Base-by-base conservation (phyloP, 164 flowering plant genomes). In the Vitis rupestris region DNA sequence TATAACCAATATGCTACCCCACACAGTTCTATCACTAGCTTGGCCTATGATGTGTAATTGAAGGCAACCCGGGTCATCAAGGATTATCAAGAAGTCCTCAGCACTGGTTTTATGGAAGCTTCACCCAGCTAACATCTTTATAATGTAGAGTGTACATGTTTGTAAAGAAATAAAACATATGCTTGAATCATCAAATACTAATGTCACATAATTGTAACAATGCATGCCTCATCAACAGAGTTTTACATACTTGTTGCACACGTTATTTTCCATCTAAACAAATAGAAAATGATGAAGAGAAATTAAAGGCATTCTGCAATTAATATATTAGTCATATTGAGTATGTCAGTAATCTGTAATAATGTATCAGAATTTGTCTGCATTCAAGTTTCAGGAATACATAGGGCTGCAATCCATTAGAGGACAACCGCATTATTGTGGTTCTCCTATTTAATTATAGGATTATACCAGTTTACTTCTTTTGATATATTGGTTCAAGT, bases 401-500 rank as follows among this genome's bases (percentile, higher is more conserved):
- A 61, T 53, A 13, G 7, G 44, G 44, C 65, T 47, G 23, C n/a
- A 63, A 50, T 17, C 37, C 51, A 44, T 62, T 60, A 62, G 17
- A 53, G 52, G 74, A 76, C 75, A 76, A 59, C 66, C 63, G 50
- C 74, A 80, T 80, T 69, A 80, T 80, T 80, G 73, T 48, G 16
- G 72, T 70, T 76, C 74, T 76, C 77, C 44, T 72, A 67, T 79
- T 64, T 71, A 64, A 64, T 63, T 67, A 66, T 37, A 51, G 14
- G 66, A 55, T 17, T 47, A 74, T 0, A 31, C 60, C 16, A 49
- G 47, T 61, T 56, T 56, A 68, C 15, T 56, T n/a, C 64, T 53
- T 27, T 53, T 14, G 48, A 56, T 64, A 31, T 37, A 58, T 60
- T 44, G 59, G 59, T 19, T 17, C 19, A n/a, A 17, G 59, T 10